phyloP scores from a whole-genome alignment of 2,329 filamentous ascomycete genomes.

The Aspergillus calidoustus region DNA sequence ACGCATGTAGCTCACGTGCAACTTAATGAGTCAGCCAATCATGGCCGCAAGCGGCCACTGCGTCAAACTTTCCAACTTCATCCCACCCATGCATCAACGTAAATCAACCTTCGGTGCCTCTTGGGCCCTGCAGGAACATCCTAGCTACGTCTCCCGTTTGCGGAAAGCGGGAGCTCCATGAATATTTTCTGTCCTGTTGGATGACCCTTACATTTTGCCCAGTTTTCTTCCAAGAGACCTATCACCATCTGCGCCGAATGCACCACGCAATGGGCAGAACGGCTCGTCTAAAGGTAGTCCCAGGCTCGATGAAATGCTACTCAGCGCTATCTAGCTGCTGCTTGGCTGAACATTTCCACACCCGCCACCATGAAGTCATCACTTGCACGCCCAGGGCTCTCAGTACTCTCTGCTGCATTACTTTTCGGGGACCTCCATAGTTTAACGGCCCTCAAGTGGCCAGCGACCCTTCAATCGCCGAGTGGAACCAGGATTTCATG shows the following conservation, averaged over 20 bases:
- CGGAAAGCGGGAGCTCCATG: neutral
- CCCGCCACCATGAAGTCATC: neutral
- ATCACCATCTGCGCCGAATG: neutral
- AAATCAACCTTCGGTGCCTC: constrained; percentile 5
- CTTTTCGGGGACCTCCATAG: neutral
- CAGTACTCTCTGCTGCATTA: neutral
- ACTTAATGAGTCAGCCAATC: constrained; percentile 7
- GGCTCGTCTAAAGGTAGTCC: neutral
- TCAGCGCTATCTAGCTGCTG: neutral
- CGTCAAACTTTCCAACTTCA: neutral
- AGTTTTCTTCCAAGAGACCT: neutral
- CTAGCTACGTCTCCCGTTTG: constrained; percentile 4
- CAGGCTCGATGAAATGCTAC: neutral
- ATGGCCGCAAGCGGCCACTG: constrained; percentile 20
- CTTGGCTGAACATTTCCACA: neutral
- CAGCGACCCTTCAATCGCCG: neutral
- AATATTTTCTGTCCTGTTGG: neutral
- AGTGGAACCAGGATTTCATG: neutral
- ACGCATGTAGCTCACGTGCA: constrained; percentile 2
- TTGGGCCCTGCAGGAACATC: constrained; percentile 16
- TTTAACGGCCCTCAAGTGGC: neutral
- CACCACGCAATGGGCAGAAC: neutral
- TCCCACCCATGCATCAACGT: neutral
- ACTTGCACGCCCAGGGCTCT: neutral
- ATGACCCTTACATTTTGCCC: constrained; percentile 23